Conservation (phyloP, 1,284 basidiomycete species). For the Ganoderma lingzhi region DNA sequence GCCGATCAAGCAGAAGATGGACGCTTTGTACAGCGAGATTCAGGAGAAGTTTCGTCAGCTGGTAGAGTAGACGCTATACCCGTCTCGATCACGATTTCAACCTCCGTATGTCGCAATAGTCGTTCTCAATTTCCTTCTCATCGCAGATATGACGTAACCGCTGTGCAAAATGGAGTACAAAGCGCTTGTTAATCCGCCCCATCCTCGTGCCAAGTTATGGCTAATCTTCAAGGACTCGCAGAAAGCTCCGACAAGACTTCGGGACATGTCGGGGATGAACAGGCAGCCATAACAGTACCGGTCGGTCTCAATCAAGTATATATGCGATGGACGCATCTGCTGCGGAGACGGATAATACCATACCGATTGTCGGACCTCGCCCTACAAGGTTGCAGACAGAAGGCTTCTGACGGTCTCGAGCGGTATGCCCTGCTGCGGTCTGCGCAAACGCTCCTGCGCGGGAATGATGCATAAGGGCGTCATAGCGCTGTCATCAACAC, state of each 20-base stretch:
- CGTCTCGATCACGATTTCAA: constrained; percentile 32
- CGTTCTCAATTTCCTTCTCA: constrained; percentile 2
- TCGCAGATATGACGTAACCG: background rate
- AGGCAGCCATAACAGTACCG: background rate
- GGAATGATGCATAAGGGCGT: constrained; percentile 16
- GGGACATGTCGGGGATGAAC: background rate
- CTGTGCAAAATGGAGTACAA: background rate
- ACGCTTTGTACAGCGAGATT: constrained; percentile 83
- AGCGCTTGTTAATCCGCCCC: background rate
- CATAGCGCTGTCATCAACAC: constrained; percentile 8
- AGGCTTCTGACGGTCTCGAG: constrained; percentile 16
- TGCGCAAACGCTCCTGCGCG: constrained; percentile 18
- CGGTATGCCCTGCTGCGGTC: constrained; percentile 30
- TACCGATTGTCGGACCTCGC: constrained; percentile 6
- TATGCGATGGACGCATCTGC: constrained; percentile 4
- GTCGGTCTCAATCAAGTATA: background rate
- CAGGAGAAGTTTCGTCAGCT: constrained; percentile 90
- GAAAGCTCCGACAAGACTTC: background rate
- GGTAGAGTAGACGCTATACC: constrained; percentile 66
- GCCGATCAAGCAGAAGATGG: constrained; percentile 81
- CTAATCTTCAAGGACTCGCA: background rate
- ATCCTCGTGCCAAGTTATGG: background rate
- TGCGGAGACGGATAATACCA: constrained; percentile 19
- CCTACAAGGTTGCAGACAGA: background rate
- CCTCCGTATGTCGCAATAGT: constrained; percentile 22